These are phyloP conservation scores for Alternaria panax DNA, from an alignment of 2,329 filamentous ascomycete genomes.

Conservation along the genomic window DNA sequence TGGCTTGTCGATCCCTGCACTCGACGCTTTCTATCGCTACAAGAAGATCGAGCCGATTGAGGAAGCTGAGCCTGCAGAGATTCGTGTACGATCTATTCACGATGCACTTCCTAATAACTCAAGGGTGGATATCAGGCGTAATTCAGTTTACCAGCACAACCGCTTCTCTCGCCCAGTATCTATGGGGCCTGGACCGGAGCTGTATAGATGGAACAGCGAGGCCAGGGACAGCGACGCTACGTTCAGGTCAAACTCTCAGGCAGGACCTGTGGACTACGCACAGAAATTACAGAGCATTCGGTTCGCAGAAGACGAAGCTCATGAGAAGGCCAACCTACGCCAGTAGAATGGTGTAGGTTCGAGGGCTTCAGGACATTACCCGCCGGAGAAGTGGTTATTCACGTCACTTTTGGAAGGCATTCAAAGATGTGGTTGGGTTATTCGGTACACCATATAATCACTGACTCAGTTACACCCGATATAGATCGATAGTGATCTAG, in stretches of 20 bases:
- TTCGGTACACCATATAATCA: too few species aligned
- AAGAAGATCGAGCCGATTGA: constrained; percentile 55
- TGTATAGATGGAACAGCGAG: constrained; percentile 17
- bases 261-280: not conserved
- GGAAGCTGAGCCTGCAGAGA: constrained; percentile 35
- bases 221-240: constrained; percentile 9
- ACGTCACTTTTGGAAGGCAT: too few species aligned
- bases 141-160: constrained; percentile 56
- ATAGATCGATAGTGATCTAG: too few species aligned
- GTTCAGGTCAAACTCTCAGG: not conserved
- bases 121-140: constrained; percentile 38
- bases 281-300: constrained; percentile 5
- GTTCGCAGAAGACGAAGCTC: not conserved
- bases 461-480: too few species aligned
- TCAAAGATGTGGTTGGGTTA: too few species aligned
- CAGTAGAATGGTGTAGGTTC: not conserved
- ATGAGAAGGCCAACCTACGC: too few species aligned
- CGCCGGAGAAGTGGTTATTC: not conserved
- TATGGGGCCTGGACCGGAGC: constrained; percentile 7
- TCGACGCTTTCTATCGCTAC: constrained; percentile 52
- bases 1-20: constrained; percentile 58
- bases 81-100: constrained; percentile 46
- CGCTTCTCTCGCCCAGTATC: constrained; percentile 51
- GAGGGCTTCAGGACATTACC: not conserved
- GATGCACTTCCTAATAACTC: constrained; percentile 54